phyloP scores from a whole-genome alignment of 352 stramenopile genomes.

The Albugo laibachii region DNA sequence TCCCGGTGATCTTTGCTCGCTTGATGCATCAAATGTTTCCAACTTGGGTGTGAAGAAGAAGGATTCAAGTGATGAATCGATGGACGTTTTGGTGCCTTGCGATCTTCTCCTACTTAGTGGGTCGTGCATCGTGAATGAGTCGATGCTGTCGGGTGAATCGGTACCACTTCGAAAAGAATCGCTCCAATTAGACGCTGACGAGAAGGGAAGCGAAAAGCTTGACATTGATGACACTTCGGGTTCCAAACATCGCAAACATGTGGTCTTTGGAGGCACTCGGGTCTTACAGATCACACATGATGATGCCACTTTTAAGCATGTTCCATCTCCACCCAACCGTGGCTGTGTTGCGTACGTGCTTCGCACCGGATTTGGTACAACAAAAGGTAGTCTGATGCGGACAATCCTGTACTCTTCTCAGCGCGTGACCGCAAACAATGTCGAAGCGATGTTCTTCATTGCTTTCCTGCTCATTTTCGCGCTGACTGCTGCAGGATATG shows the following conservation, averaged over 20 bases:
- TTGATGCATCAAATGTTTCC: conserved; percentile 17
- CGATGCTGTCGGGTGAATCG: conserved; percentile 91
- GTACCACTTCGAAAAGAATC: conserved; percentile 85
- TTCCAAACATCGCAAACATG: conserved; percentile 29
- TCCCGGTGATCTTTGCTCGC: conserved; percentile 70
- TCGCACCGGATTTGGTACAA: conserved; percentile 85
- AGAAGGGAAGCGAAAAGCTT: conserved; percentile 3
- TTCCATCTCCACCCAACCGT: conserved; percentile 35
- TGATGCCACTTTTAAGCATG: not conserved
- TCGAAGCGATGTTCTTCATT: conserved; percentile 88
- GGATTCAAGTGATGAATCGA: conserved; percentile 3
- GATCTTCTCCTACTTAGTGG: conserved; percentile 86
- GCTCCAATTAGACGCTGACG: conserved; percentile 8
- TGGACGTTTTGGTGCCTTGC: conserved; percentile 36
- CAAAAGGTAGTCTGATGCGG: conserved; percentile 86
- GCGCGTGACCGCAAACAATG: conserved; percentile 75
- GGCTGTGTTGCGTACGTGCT: conserved; percentile 82
- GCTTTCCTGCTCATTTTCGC: conserved; percentile 82
- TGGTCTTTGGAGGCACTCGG: conserved; percentile 62
- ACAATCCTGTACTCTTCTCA: conserved; percentile 89
- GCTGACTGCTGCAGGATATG: conserved; percentile 54
- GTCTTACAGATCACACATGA: conserved; percentile 13
- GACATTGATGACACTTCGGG: conserved; percentile 14
- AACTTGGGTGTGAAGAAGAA: not conserved
- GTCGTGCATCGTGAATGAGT: conserved; percentile 88